phyloP scores from a whole-genome alignment of 768 basidiomycete genomes.

The Tylopilus subfusipes region DNA sequence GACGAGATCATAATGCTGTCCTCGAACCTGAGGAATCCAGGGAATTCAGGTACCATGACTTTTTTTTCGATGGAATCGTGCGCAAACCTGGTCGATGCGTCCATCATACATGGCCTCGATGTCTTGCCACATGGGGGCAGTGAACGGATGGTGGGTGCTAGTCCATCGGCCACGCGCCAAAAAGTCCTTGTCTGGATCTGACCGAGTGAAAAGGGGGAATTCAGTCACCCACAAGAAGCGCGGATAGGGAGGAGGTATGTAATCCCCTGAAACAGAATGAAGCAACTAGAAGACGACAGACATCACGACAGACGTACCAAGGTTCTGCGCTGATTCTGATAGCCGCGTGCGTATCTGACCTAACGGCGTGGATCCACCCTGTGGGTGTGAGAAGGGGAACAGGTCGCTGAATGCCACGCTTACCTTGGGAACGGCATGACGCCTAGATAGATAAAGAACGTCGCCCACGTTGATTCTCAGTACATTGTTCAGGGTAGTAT shows the following conservation, averaged over 20 bases:
- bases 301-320: conserved; percentile 43
- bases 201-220: conserved; percentile 87
- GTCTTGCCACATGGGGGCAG: conserved; percentile 92
- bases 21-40: conserved; percentile 61
- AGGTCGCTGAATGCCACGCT: conserved; percentile 14
- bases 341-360: conserved; percentile 68
- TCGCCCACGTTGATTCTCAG: conserved; percentile 48
- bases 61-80: neutral
- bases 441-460: conserved; percentile 55
- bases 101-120: conserved; percentile 72
- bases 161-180: conserved; percentile 87
- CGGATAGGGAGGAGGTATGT: conserved; percentile 52
- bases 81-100: conserved; percentile 52
- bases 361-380: conserved; percentile 86
- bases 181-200: conserved; percentile 85
- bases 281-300: neutral
- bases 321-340: conserved; percentile 59
- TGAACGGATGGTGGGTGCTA: conserved; percentile 94
- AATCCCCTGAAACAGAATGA: conserved; percentile 45
- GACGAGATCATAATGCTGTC: conserved; percentile 96
- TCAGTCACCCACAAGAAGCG: conserved; percentile 96
- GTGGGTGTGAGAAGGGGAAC: conserved; percentile 22
- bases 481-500: conserved; percentile 35
- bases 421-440: conserved; percentile 53
- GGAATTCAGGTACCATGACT: neutral